Evolutionary conservation across 2,329 filamentous ascomycete genomes (phyloP).

Genomic region (Verruconis gallopava): DNA sequence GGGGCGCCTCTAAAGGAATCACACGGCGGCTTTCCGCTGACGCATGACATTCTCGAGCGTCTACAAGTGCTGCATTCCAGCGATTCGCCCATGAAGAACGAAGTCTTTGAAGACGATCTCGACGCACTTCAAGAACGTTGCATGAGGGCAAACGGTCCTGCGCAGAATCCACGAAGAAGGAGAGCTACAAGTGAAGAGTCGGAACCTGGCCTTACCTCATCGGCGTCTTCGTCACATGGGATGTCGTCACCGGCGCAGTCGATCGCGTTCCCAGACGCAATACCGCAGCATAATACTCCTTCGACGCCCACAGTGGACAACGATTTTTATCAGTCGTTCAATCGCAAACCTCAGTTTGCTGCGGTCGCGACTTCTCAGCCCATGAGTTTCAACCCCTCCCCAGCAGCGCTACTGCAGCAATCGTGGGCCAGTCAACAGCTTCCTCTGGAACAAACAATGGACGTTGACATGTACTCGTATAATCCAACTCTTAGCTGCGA

Average conservation of each 20-base stretch:
- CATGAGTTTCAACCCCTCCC: conserved; percentile 10
- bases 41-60: conserved; percentile 49
- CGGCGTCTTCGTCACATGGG: conserved; percentile 24
- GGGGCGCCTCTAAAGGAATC: conserved; percentile 39
- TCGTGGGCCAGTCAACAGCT: background rate
- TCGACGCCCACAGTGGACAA: conserved; percentile 27
- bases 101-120: conserved; percentile 46
- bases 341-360: background rate
- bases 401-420: conserved; percentile 13
- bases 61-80: conserved; percentile 43
- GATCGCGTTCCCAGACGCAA: conserved; percentile 19
- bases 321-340: conserved; percentile 18
- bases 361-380: conserved; percentile 19
- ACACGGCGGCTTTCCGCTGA: conserved; percentile 44
- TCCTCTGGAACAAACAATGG: background rate
- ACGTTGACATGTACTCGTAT: conserved; percentile 1
- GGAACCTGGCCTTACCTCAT: conserved; percentile 36
- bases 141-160: conserved; percentile 31
- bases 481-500: background rate
- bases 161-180: conserved; percentile 40
- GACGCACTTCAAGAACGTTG: conserved; percentile 39
- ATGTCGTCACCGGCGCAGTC: conserved; percentile 21
- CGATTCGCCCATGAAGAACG: conserved; percentile 32
- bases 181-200: conserved; percentile 46
- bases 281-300: conserved; percentile 21